These are phyloP conservation scores for Pontederia paniculata DNA, from an alignment of 176 grass and related monocot genomes.

Conservation along the genomic window DNA sequence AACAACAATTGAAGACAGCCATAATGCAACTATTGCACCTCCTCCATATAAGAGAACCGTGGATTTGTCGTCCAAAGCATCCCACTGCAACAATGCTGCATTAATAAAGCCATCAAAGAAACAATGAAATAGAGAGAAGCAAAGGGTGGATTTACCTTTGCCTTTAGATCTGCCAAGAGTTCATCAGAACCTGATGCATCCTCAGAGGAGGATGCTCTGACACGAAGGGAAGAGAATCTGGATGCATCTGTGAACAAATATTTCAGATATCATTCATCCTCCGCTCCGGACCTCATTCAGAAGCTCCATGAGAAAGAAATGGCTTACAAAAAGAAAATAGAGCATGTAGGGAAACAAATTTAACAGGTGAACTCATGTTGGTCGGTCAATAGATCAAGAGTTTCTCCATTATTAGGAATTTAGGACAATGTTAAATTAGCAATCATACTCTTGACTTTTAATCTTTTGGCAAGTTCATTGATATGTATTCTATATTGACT, in stretches of 20 bases:
- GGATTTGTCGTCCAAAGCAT: constrained; percentile 85
- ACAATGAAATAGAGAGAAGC: not conserved
- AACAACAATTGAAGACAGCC: constrained; percentile 80
- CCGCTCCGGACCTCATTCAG: not conserved
- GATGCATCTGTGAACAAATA: constrained; percentile 29
- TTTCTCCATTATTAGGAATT: too few relatives aligned
- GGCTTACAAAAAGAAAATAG: too few relatives aligned
- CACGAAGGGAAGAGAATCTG: constrained; percentile 44
- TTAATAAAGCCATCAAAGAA: not conserved
- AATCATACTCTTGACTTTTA: too few relatives aligned
- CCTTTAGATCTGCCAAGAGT: constrained; percentile 69
- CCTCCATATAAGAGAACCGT: constrained; percentile 86
- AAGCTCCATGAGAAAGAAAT: too few relatives aligned
- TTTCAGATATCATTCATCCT: not conserved
- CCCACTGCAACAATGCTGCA: constrained; percentile 42
- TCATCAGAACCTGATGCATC: constrained; percentile 70
- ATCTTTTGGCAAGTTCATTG: too few relatives aligned
- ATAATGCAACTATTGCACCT: constrained; percentile 67
- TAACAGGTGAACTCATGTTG: too few relatives aligned
- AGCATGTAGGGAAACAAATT: too few relatives aligned
- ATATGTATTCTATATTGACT: too few relatives aligned
- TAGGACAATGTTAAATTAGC: too few relatives aligned
- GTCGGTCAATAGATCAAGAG: too few relatives aligned
- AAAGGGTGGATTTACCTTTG: constrained; percentile 32
- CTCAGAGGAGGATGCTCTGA: constrained; percentile 56